Evolutionary conservation across 2,329 filamentous ascomycete genomes (phyloP), one percentile per base, ranked within the genome.

Genomic region (Knufia petricola): DNA sequence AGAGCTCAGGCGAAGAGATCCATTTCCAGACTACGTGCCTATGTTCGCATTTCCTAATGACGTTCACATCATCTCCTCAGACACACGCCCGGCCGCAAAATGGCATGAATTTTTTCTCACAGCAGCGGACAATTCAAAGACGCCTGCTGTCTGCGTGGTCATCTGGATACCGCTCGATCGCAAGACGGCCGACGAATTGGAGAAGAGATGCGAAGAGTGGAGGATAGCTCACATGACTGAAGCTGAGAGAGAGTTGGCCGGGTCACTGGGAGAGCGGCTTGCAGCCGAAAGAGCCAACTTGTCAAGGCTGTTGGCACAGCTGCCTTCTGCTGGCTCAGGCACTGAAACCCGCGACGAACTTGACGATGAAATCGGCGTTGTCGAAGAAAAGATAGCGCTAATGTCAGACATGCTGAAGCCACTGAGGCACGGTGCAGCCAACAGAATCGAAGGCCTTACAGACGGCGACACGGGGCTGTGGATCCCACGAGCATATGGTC

Each of bases 41-140:
- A 96, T 98, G 92, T 98, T 98, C 66, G 89, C 92, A 47, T 98
- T 96, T 60, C 92, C 92, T 39, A 95, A 96, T 66, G 92, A 98
- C 65, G 92, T 98, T 59, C 88, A 88, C 55, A 92, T 98, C 46
- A 87, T 96, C 8, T 95, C 92, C 1, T 89, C 89, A 1, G 92
- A 98, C 61, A 87, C 95, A 63, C 78, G 89, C 53, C 92, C 92
- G 1, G 78, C 88, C 53, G 90, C 92, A n/a, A 95, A 89, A 20
- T 98, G 92, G 92, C 92, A 98, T 67, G 92, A 92, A 42, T 98
- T 98, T 63, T 89, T 87, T 53, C 96, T 98, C 92, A 98, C 92
- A 1, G 85, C 84, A 19, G 85, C 86, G 49, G 89, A 96, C 63
- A 90, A 87, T 59, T 85, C 87, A 48, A 94, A 92, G 64, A 74